phyloP scores from a whole-genome alignment of 2,329 filamentous ascomycete genomes.

The Cladosporium phlei region DNA sequence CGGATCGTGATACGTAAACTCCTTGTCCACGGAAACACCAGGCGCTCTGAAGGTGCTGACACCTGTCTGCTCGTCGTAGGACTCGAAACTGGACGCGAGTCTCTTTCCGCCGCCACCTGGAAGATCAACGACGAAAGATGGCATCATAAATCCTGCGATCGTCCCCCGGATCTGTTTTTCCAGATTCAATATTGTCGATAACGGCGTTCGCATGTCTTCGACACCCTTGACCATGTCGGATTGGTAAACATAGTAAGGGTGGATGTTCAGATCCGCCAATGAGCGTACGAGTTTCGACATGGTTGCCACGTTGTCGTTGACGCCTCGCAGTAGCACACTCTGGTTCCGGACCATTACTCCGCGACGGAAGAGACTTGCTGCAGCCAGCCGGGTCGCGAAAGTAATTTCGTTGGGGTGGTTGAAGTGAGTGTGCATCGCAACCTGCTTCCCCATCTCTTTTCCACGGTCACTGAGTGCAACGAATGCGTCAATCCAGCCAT shows the following conservation, averaged over 20 bases:
- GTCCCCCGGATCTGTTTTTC: constrained; percentile 56
- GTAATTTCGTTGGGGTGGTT: constrained; percentile 60
- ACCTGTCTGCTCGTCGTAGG: constrained; percentile 52
- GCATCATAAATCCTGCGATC: constrained; percentile 59
- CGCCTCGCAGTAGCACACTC: constrained; percentile 53
- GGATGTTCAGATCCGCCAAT: constrained; percentile 54
- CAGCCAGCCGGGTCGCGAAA: constrained; percentile 53
- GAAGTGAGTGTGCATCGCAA: constrained; percentile 62
- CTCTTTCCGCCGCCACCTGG: constrained; percentile 61
- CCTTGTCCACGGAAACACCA: constrained; percentile 43
- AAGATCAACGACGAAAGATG: constrained; percentile 59
- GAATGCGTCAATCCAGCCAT: constrained; percentile 52
- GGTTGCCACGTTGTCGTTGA: constrained; percentile 53
- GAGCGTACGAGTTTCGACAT: constrained; percentile 52
- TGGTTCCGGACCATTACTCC: constrained; percentile 58
- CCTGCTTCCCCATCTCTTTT: constrained; percentile 51
- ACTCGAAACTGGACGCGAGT: constrained; percentile 49
- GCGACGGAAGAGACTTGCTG: constrained; percentile 46
- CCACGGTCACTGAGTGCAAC: constrained; percentile 50
- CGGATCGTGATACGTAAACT: constrained; percentile 57
- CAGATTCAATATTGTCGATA: constrained; percentile 54
- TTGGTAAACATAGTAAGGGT: constrained; percentile 63
- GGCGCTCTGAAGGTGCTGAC: constrained; percentile 54
- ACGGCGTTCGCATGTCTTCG: constrained; percentile 59
- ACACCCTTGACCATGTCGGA: constrained; percentile 58